Conservation (phyloP, 352 stramenopile genomes). For the Ophiocytium majus region DNA sequence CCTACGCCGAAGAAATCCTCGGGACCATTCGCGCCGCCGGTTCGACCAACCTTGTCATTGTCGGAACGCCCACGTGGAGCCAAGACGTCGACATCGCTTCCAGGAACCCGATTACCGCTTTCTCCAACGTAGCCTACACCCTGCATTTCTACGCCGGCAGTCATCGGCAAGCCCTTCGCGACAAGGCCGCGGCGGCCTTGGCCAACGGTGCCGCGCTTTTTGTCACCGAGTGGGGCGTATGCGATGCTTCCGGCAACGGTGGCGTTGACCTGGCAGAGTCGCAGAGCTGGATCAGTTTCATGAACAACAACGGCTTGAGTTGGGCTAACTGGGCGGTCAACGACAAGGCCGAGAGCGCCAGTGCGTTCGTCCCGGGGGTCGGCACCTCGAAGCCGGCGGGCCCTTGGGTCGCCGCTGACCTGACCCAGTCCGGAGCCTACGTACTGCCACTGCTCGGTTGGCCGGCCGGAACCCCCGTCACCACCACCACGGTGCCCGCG, state of each 20-base stretch:
- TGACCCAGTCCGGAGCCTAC: background rate
- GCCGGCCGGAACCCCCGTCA: no score
- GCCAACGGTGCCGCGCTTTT: background rate
- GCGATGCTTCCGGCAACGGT: background rate
- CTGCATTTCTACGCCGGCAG: conserved; percentile 16
- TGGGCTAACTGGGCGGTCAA: conserved; percentile 18
- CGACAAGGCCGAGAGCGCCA: conserved; percentile 14
- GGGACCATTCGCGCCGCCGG: background rate
- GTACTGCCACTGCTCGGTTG: no score
- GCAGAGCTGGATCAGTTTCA: conserved; percentile 8
- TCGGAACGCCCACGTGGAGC: background rate
- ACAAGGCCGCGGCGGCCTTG: background rate
- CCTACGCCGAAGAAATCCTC: background rate
- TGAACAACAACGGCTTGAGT: conserved; percentile 7
- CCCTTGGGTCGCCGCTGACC: background rate
- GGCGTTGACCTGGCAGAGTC: background rate
- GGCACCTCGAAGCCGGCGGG: background rate
- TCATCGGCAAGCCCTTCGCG: conserved; percentile 7
- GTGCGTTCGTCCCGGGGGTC: background rate
- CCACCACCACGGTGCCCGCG: no score
- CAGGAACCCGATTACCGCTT: background rate
- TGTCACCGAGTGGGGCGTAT: conserved; percentile 1
- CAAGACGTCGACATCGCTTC: background rate
- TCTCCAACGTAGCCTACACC: conserved; percentile 24
- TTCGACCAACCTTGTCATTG: conserved; percentile 13